Base-by-base conservation (phyloP, 1,139 yeast species). In the Blastobotrys petasosporus region DNA sequence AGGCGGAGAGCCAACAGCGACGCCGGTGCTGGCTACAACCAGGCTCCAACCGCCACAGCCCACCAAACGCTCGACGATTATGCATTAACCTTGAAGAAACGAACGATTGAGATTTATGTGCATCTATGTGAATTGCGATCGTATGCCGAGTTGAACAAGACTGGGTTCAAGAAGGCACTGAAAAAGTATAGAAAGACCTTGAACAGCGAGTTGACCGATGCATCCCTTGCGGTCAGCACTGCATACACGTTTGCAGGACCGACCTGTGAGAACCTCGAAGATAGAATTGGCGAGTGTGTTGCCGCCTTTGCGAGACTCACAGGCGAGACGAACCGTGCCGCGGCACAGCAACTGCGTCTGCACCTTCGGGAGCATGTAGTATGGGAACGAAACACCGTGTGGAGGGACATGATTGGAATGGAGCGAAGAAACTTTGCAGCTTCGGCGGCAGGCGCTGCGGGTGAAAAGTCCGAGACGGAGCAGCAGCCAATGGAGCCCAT, bases 311-410 rank as follows among this genome's bases (percentile, higher is more conserved):
- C 79, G 1, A 53, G 64, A 10, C 52, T 68, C 10, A 68, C 68
- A 42, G 67, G 73, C 5, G 56, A 59, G 31, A 73, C 74, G 33
- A 71, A 75, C 48, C 79, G 74, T 12, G 63, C 67, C 39, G 85
- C 92, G 20, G 77, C 75, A 49, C 73, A 76, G 32, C 94, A 85
- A 57, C 73, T 90, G 51, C 76, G 82, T 51, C 73, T 86, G 12
- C 86, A 86, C 57, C 68, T 90, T 51, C 75, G 97, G 50, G 97
- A 90, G 58, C 95, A 88, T 64, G 85, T 90, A 42, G 95, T 88
- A 13, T 90, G 95, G 94, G 97, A 88, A 66, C 76, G 97, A 63
- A 87, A 87, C 64, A 90, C 97, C 0, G 97, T 90, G 20, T 90
- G 97, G 97, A 82, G 92, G 60, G 97, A 90, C 62, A 82, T 90